These are phyloP conservation scores for Aureobasidium sp. DNA, from an alignment of 2,329 filamentous ascomycete species.

Conservation along the genomic window DNA sequence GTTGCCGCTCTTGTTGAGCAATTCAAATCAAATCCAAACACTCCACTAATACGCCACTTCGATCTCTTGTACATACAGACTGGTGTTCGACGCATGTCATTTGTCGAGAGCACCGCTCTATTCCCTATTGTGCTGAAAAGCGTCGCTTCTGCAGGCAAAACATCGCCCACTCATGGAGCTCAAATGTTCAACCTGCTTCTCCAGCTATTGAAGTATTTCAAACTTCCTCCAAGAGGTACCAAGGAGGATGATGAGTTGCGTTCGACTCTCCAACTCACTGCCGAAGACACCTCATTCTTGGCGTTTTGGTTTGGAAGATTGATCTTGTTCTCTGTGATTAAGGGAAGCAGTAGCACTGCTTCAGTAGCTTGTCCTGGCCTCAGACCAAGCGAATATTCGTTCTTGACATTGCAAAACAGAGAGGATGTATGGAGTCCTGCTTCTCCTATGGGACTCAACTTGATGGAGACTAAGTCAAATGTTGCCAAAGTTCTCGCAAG, in stretches of 20 bases:
- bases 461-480: slow-evolving; percentile 75
- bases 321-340: slow-evolving; percentile 65
- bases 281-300: slow-evolving; percentile 78
- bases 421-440: slow-evolving; percentile 73
- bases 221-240: slow-evolving; percentile 79
- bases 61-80: slow-evolving; percentile 93
- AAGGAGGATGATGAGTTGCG: slow-evolving; percentile 80
- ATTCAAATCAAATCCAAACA: slow-evolving; percentile 78
- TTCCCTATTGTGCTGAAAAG: slow-evolving; percentile 76
- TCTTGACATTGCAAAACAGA: slow-evolving; percentile 72
- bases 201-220: slow-evolving; percentile 75
- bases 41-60: slow-evolving; percentile 83
- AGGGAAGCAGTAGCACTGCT: slow-evolving; percentile 33
- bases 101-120: slow-evolving; percentile 72
- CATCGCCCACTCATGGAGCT: slow-evolving; percentile 44
- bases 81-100: slow-evolving; percentile 70
- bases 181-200: slow-evolving; percentile 87
- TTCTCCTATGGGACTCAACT: slow-evolving; percentile 66
- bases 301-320: slow-evolving; percentile 81
- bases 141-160: slow-evolving; percentile 64
- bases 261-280: slow-evolving; percentile 69
- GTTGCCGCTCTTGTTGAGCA: slow-evolving; percentile 88
- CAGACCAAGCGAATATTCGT: slow-evolving; percentile 70
- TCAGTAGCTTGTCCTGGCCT: slow-evolving; percentile 65
- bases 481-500: slow-evolving; percentile 80